Base-by-base conservation (phyloP, 2,329 filamentous ascomycete genomes). In the Fusarium veterinarium region DNA sequence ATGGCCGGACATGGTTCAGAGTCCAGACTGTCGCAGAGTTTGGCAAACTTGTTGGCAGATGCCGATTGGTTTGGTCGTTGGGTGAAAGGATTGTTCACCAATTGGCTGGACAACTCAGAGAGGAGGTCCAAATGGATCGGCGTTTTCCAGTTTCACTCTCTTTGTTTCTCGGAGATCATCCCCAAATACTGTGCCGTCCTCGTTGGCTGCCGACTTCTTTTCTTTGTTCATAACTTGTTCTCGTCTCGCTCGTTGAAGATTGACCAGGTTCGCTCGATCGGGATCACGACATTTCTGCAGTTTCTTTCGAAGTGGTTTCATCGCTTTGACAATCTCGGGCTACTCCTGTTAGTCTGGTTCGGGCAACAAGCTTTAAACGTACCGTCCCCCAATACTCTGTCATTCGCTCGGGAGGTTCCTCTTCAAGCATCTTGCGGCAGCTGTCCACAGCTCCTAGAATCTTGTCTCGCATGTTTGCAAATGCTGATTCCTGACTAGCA, bases 251-350 rank as follows among this genome's bases (percentile, higher is more conserved):
- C 88, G 87, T 76, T 93, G 91, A 56, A 93, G 82, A 52, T 90
- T 90, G 23, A 94, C 90, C 7, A 95, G 81, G 79, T 95, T 92
- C 46, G 88, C 89, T 62, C 93, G 90, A 74, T 93, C 91, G 0
- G 93, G 92, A 76, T 95, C 93, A 64, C 91, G 86, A 75, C 93
- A 95, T 75, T 87, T 89, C 67, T 89, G 90, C n/a, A 95, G 84
- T 79, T 94, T 95, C 81, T 88, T 90, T 20, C 90, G 86, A 17
- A 94, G 81, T 0, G 87, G 86, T 45, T 88, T 89, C 73, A 90
- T 86, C 7, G 79, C 78, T 48, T 82, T 83, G 58, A 81, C 72
- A 14, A 78, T 83, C 62, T 86, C 88, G 69, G 81, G 81, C 84
- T 86, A 78, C 6, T 13, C 35, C 14, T 41, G 56, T 80, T 66